Evolutionary conservation across 345 rosid genomes (phyloP).

Genomic region (Camelina hispida): DNA sequence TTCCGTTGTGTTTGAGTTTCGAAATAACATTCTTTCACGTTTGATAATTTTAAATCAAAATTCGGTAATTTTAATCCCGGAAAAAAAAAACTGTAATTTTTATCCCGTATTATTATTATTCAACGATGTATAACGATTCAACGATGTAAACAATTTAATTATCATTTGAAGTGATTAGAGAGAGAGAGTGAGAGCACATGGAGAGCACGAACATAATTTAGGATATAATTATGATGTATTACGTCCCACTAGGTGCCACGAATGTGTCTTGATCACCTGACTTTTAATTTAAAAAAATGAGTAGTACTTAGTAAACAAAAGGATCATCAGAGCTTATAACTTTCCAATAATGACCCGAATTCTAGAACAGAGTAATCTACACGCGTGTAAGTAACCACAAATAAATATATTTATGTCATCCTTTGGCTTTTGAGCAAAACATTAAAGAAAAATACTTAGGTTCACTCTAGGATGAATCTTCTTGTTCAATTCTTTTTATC

Average conservation of each 20-base stretch:
- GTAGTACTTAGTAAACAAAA: constrained; percentile 14
- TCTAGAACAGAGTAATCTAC: constrained; percentile 26
- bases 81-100: neutral
- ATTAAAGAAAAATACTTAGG: too few relatives aligned
- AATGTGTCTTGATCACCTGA: constrained; percentile 52
- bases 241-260: constrained; percentile 47
- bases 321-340: constrained; percentile 28
- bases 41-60: neutral
- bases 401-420: neutral
- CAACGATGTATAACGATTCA: neutral
- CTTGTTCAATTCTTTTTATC: too few relatives aligned
- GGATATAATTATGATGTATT: constrained; percentile 17
- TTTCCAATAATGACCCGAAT: constrained; percentile 20
- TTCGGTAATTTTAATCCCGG: neutral
- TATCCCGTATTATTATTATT: neutral
- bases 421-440: neutral
- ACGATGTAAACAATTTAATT: neutral
- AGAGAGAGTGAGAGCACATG: constrained; percentile 31
- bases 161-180: neutral
- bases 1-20: constrained; percentile 16
- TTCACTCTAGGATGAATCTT: too few relatives aligned
- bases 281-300: constrained; percentile 11
- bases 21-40: neutral
- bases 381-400: constrained; percentile 28
- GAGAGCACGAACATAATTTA: constrained; percentile 36